Percentiles rank a stretch among this genome's conserved stretches.
Conservation (phyloP, 306 rosid genomes). For the Quercus variabilis region DNA sequence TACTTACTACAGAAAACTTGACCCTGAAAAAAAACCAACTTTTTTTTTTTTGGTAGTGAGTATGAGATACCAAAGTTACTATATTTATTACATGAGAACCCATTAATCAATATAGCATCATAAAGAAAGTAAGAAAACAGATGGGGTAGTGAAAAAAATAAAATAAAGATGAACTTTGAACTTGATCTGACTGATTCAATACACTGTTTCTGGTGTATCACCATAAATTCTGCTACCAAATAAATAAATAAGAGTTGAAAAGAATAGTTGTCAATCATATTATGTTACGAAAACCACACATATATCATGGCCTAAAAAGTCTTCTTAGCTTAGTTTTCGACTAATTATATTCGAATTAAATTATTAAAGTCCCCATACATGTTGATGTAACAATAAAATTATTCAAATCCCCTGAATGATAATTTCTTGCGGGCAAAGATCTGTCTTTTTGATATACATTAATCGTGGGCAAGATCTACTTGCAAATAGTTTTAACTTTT, state of each 20-base stretch:
- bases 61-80: background rate
- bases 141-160: too few species aligned
- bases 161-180: too few species aligned
- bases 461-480: background rate
- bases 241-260: too few species aligned
- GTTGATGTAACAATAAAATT: conserved; percentile 1
- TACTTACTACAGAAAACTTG: too few species aligned
- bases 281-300: background rate
- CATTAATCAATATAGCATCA: background rate
- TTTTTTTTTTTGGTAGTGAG: too few species aligned
- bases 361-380: background rate
- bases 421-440: conserved; percentile 40
- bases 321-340: background rate
- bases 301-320: background rate
- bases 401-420: background rate
- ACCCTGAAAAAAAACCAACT: too few species aligned
- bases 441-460: background rate
- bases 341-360: background rate
- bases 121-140: background rate
- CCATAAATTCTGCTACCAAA: too few species aligned
- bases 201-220: too few species aligned
- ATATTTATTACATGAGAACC: background rate
- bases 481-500: conserved; percentile 26
- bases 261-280: too few species aligned
- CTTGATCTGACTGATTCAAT: too few species aligned